A percentile compares a stretch with the other conserved stretches of the same genome.
Conservation (phyloP, 2,329 filamentous ascomycete species). For the Ophiostoma montium region DNA sequence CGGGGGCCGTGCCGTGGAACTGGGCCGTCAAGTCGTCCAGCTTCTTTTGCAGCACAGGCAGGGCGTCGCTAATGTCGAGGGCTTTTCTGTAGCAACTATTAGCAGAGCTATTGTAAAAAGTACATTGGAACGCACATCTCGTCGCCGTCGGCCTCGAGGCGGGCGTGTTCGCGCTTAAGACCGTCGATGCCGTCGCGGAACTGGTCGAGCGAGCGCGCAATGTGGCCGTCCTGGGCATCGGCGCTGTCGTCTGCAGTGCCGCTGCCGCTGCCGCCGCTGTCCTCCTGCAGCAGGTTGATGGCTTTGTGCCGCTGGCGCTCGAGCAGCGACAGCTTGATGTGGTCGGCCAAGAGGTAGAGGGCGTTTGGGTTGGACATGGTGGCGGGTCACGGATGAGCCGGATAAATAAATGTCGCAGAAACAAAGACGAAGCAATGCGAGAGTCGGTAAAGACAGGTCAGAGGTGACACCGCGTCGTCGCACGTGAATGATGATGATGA, state of each 20-base stretch:
- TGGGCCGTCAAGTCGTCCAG: conserved; percentile 64
- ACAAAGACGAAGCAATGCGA: not conserved
- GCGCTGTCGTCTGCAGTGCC: not conserved
- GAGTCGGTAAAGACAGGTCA: not conserved
- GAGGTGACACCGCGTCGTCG: no score
- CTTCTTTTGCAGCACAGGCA: conserved; percentile 57
- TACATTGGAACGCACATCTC: conserved; percentile 35
- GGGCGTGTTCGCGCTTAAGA: conserved; percentile 49
- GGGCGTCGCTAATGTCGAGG: conserved; percentile 44
- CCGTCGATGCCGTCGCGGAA: conserved; percentile 65
- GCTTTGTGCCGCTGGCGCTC: conserved; percentile 79
- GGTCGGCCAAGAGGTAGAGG: conserved; percentile 84
- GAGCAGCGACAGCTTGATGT: conserved; percentile 89
- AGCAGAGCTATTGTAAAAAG: not conserved
- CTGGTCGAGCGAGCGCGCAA: conserved; percentile 76
- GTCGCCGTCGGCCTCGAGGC: conserved; percentile 50
- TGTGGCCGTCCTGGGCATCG: conserved; percentile 74
- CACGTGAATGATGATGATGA: no score
- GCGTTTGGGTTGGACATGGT: conserved; percentile 51
- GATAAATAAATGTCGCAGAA: not conserved
- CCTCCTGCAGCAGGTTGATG: conserved; percentile 51
- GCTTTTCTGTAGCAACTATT: conserved; percentile 24
- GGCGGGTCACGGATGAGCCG: no score
- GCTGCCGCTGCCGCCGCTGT: conserved; percentile 15
- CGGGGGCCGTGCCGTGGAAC: conserved; percentile 51